A percentile compares a stretch with the other conserved stretches of the same genome.
These are phyloP conservation scores for Colletotrichum phormii DNA, from an alignment of 2,329 filamentous ascomycete genomes.

Conservation along the genomic window DNA sequence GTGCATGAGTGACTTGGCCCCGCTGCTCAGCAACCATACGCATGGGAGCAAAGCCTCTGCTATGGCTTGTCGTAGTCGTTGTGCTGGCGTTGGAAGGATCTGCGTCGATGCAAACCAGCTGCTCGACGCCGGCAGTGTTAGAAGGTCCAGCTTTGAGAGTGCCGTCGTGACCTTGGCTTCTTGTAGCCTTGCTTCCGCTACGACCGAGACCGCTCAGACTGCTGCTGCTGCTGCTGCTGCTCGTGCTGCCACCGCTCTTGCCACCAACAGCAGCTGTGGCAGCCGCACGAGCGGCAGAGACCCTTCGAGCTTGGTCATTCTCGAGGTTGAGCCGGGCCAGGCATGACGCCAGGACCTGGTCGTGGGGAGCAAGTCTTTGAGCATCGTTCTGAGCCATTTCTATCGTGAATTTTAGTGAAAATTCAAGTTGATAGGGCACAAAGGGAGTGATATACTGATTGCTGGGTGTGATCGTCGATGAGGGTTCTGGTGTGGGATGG, in stretches of 20 bases:
- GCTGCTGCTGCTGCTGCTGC: no score
- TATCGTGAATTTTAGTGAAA: not conserved
- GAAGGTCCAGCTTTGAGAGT: not conserved
- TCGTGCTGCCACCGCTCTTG: not conserved
- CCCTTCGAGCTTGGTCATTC: not conserved
- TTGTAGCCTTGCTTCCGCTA: not conserved
- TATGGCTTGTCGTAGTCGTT: not conserved
- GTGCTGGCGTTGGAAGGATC: not conserved
- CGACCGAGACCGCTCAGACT: not conserved
- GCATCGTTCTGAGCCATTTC: not conserved
- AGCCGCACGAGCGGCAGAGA: not conserved
- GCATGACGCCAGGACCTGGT: not conserved
- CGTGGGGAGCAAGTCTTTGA: not conserved
- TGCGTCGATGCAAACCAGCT: not conserved
- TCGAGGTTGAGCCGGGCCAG: not conserved
- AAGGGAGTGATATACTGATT: not conserved
- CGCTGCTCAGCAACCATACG: not conserved
- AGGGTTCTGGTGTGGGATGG: not conserved
- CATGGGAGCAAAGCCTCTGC: not conserved
- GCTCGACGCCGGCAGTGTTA: not conserved
- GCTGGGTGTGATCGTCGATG: no score
- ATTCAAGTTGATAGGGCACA: not conserved
- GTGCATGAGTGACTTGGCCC: not conserved
- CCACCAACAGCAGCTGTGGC: not conserved
- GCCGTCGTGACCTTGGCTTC: not conserved